Conservation (phyloP, 1,284 basidiomycete species). For the Hemileia vastatrix region DNA sequence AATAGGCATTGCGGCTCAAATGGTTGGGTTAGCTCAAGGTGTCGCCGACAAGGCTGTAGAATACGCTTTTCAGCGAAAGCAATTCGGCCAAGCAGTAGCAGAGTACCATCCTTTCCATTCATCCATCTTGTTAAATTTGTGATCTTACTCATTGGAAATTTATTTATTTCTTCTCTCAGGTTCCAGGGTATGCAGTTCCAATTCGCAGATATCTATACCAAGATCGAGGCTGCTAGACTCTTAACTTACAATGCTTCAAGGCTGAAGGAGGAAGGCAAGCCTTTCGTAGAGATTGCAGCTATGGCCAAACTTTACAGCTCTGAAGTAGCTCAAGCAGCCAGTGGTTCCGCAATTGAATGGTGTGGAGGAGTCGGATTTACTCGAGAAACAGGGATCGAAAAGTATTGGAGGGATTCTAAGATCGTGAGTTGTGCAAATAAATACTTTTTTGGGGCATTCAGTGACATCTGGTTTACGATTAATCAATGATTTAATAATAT, state of each 20-base stretch:
- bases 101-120: slow-evolving; percentile 34
- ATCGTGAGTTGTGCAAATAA: slow-evolving; percentile 47
- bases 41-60: slow-evolving; percentile 87
- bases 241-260: slow-evolving; percentile 95
- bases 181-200: slow-evolving; percentile 96
- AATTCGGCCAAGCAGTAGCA: slow-evolving; percentile 87
- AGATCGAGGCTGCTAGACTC: slow-evolving; percentile 78
- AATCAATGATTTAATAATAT: neutral
- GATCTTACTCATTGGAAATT: neutral
- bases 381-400: slow-evolving; percentile 84
- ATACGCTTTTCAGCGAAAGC: slow-evolving; percentile 84
- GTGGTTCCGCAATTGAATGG: slow-evolving; percentile 91
- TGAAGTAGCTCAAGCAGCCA: slow-evolving; percentile 76
- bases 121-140: neutral
- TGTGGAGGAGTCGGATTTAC: slow-evolving; percentile 92
- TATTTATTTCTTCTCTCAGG: slow-evolving; percentile 44
- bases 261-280: slow-evolving; percentile 82
- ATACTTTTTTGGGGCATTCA: slow-evolving; percentile 38
- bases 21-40: slow-evolving; percentile 85
- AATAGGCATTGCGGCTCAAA: slow-evolving; percentile 82
- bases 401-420: slow-evolving; percentile 73
- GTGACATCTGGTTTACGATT: neutral
- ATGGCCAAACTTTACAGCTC: slow-evolving; percentile 83
- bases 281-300: slow-evolving; percentile 85
- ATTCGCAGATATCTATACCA: slow-evolving; percentile 57